These are phyloP conservation scores for Dactylellina sp. DNA, from an alignment of 2,329 filamentous ascomycete species.

Conservation along the genomic window DNA sequence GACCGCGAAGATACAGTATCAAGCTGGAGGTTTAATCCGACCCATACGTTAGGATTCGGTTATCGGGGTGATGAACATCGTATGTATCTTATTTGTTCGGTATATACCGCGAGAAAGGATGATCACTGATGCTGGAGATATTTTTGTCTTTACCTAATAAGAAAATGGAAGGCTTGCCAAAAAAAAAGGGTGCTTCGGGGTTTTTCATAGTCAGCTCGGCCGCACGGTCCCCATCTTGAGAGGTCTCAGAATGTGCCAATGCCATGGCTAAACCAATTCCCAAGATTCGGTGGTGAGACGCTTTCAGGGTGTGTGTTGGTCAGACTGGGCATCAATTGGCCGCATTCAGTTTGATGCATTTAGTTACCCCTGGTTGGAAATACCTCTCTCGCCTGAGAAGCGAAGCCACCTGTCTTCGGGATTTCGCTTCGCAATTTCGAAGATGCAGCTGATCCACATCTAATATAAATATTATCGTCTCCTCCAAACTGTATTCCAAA, in stretches of 20 bases:
- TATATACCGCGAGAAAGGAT: too few species aligned
- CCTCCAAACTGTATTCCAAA: too few species aligned
- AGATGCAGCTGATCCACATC: too few species aligned
- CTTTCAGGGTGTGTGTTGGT: slow-evolving; percentile 46
- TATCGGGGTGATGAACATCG: too few species aligned
- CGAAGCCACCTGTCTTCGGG: too few species aligned
- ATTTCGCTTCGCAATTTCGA: too few species aligned
- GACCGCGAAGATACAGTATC: background rate
- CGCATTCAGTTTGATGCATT: slow-evolving; percentile 23
- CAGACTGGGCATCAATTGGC: background rate
- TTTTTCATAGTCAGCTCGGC: background rate
- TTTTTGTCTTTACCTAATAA: background rate
- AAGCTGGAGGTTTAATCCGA: background rate
- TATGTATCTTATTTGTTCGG: too few species aligned
- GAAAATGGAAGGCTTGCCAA: background rate
- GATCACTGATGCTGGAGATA: too few species aligned
- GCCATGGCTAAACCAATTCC: background rate
- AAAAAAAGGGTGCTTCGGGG: background rate
- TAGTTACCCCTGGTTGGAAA: slow-evolving; percentile 1
- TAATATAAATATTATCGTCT: too few species aligned
- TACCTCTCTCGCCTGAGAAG: too few species aligned
- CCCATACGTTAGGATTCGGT: background rate
- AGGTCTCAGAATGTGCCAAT: background rate
- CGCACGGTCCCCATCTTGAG: background rate
- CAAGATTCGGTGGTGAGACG: background rate